Conservation (phyloP, 2,329 filamentous ascomycete species). For the Bipolaris gigantea region DNA sequence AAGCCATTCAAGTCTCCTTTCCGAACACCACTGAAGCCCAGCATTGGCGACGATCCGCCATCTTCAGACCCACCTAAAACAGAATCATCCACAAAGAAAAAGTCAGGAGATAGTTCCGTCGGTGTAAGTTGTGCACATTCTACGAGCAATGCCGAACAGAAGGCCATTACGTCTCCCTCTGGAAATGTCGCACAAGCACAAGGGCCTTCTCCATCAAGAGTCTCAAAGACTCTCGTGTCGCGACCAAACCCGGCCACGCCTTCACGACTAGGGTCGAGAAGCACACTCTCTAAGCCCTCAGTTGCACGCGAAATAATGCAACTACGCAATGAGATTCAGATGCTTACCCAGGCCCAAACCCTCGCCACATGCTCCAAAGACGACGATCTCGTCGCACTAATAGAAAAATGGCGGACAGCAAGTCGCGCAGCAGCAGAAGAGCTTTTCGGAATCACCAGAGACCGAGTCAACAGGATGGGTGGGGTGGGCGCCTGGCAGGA, state of each 20-base stretch:
- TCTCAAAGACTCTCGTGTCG: slow-evolving; percentile 18
- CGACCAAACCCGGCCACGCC: slow-evolving; percentile 15
- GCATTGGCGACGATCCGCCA: slow-evolving; percentile 25
- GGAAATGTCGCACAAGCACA: not conserved
- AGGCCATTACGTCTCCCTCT: not conserved
- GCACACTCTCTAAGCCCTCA: slow-evolving; percentile 26
- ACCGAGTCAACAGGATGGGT: slow-evolving; percentile 65
- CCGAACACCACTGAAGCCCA: slow-evolving; percentile 49
- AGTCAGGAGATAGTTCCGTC: not conserved
- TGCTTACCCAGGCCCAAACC: slow-evolving; percentile 46
- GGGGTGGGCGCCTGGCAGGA: slow-evolving; percentile 60
- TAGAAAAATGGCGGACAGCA: slow-evolving; percentile 63
- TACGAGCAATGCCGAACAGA: not conserved
- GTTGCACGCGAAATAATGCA: slow-evolving; percentile 38
- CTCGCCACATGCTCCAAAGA: slow-evolving; percentile 48
- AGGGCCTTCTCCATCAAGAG: slow-evolving; percentile 7
- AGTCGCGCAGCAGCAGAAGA: slow-evolving; percentile 68
- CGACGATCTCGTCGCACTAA: slow-evolving; percentile 59
- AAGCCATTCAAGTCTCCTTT: slow-evolving; percentile 75
- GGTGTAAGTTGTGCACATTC: not conserved
- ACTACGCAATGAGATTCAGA: slow-evolving; percentile 45
- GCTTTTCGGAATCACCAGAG: slow-evolving; percentile 62
- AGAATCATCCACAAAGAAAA: slow-evolving; percentile 2
- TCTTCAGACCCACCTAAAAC: slow-evolving; percentile 31
- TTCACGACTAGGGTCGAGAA: slow-evolving; percentile 17